Conservation (phyloP, 352 stramenopile genomes). For the Phytophthora megakarya region DNA sequence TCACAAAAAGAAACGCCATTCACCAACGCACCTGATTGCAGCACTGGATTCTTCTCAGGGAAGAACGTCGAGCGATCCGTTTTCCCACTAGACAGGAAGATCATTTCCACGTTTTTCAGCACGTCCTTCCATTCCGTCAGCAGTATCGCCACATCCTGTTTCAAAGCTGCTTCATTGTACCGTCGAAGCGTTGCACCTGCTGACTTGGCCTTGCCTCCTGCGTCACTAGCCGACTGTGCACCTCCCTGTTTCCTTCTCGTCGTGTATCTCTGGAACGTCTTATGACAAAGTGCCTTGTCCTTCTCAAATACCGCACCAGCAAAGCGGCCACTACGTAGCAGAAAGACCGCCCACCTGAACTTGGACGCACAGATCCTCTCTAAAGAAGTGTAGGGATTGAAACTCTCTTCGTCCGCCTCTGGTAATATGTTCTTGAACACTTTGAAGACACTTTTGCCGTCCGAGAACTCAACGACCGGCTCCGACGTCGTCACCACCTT, state of each 20-base stretch:
- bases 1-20: neutral
- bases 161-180: slow-evolving; percentile 91
- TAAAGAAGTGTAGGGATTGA: slow-evolving; percentile 64
- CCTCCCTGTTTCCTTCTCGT: slow-evolving; percentile 93
- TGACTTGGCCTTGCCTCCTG: slow-evolving; percentile 89
- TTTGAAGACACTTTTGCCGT: slow-evolving; percentile 78
- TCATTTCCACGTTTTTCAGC: slow-evolving; percentile 56
- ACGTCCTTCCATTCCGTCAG: slow-evolving; percentile 82
- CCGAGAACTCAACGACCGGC: slow-evolving; percentile 81
- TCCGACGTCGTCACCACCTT: slow-evolving; percentile 55
- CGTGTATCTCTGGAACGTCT: slow-evolving; percentile 94
- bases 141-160: slow-evolving; percentile 87
- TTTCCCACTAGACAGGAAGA: slow-evolving; percentile 77
- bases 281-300: slow-evolving; percentile 91
- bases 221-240: slow-evolving; percentile 90
- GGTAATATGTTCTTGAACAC: slow-evolving; percentile 79
- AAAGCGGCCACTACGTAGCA: slow-evolving; percentile 93
- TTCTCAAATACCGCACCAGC: slow-evolving; percentile 89
- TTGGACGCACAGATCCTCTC: slow-evolving; percentile 54
- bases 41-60: slow-evolving; percentile 63
- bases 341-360: slow-evolving; percentile 85
- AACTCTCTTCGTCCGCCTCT: slow-evolving; percentile 48
- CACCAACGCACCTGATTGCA: slow-evolving; percentile 40
- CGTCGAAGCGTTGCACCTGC: slow-evolving; percentile 92
- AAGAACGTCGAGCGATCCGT: slow-evolving; percentile 84